Evolutionary conservation across 495 filamentous ascomycete genomes (phyloP).

Genomic region (Hypomontagnella submonticulosa): DNA sequence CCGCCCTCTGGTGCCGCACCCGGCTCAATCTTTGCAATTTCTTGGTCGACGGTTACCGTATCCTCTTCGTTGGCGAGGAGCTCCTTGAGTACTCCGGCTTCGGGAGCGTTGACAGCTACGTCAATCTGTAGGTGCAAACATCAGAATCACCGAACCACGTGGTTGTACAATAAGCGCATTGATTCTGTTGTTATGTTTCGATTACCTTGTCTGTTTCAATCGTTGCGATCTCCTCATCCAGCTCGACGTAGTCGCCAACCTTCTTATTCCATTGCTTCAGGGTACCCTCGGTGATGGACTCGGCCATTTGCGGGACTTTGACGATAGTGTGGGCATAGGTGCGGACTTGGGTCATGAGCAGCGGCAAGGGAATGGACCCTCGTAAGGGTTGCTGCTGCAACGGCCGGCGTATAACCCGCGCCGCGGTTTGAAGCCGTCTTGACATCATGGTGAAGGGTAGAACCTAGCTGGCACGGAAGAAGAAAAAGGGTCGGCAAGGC

Average conservation of each 20-base stretch:
- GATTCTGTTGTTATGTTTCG: neutral
- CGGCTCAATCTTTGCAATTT: slow-evolving; percentile 83
- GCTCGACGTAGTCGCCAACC: slow-evolving; percentile 92
- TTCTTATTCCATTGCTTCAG: slow-evolving; percentile 96
- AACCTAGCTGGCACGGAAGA: slow-evolving; percentile 10
- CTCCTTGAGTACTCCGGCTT: slow-evolving; percentile 90
- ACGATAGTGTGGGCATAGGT: slow-evolving; percentile 80
- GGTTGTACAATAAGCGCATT: slow-evolving; percentile 19
- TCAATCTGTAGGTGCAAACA: slow-evolving; percentile 74
- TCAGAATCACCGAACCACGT: slow-evolving; percentile 18
- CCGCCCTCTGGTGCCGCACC: slow-evolving; percentile 71
- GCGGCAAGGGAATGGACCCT: slow-evolving; percentile 49
- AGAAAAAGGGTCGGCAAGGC: slow-evolving; percentile 9
- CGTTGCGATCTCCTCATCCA: slow-evolving; percentile 97
- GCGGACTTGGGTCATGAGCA: slow-evolving; percentile 63
- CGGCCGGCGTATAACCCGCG: slow-evolving; percentile 58
- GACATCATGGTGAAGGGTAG: slow-evolving; percentile 58
- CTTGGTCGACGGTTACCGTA: slow-evolving; percentile 94
- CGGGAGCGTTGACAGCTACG: slow-evolving; percentile 93
- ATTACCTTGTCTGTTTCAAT: slow-evolving; percentile 99
- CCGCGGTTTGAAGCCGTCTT: slow-evolving; percentile 59
- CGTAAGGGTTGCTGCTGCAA: slow-evolving; percentile 52
- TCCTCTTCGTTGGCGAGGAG: slow-evolving; percentile 94
- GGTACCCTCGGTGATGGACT: slow-evolving; percentile 98
- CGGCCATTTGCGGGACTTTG: slow-evolving; percentile 97